Evolutionary conservation across 2,329 filamentous ascomycete species (phyloP), one percentile per base, ranked within the genome.

Genomic region (Neonectria faginata): DNA sequence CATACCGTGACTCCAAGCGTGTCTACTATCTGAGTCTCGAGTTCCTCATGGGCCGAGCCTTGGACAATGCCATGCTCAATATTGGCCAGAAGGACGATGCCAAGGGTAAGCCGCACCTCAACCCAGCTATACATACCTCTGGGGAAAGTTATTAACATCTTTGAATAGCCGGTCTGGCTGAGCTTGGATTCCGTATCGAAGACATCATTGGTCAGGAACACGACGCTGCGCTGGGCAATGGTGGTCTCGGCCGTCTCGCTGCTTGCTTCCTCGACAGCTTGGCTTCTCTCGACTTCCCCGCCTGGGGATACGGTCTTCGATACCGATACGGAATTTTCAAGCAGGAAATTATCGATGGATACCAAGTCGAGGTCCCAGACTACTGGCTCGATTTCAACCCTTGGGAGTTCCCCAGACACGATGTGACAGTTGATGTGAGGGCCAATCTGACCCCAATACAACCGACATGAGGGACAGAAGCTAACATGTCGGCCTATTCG

Each of bases 341-440:
- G 84, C 96, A 99, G 83, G 96, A 98, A 83, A 98, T 99, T 74
- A 90, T 97, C 65, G 92, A 98, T 75, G 96, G 96, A 62, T 99
- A 97, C 79, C 96, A 99, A 80, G 94, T 99, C 69, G 96, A 99
- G 77, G 92, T 98, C 64, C 96, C 96, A 20, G 96, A 99, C 79
- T 98, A 99, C 82, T 99, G 96, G 96, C 88, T 99, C 58, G 96
- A 98, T 78, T 97, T 98, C 81, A 99, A 99, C 80, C 96, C 96
- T 0, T 99, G 96, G 96, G 96, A 99, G 78, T 99, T 98, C 75
- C 94, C 94, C 45, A 88, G 96, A 70, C 93, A 97, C 79, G 96
- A 99, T 77, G 92, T 99, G 66, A 94, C 92, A 2, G 94, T 99
- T 25, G 93, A 98, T 80, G 88, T 89, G 75, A 81, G 87, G 77